Conservation (phyloP, 345 rosid species). For the Salix koriyanagi region DNA sequence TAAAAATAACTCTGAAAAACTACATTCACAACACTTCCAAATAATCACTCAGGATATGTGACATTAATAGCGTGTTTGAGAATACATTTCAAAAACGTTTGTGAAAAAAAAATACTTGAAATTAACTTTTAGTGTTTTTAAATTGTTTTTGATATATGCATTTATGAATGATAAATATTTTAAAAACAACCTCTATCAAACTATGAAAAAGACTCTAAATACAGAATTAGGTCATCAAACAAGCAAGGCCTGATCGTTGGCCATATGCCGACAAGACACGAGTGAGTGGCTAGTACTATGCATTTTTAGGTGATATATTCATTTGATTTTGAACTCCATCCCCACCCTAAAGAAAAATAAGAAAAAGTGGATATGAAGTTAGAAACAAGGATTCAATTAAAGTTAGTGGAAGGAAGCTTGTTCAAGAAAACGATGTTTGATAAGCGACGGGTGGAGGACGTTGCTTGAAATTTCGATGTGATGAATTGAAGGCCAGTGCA, state of each 20-base stretch:
- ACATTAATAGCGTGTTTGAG: too few relatives aligned
- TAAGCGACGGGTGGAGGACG: not conserved
- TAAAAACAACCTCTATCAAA: too few relatives aligned
- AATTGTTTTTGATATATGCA: too few relatives aligned
- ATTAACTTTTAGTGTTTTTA: too few relatives aligned
- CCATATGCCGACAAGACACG: conserved; percentile 14
- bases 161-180: too few relatives aligned
- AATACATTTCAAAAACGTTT: too few relatives aligned
- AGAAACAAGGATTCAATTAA: not conserved
- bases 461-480: not conserved
- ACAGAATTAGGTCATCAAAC: not conserved
- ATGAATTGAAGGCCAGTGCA: conserved; percentile 7
- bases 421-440: conserved; percentile 5
- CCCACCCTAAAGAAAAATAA: not conserved
- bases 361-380: not conserved
- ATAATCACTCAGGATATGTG: too few relatives aligned
- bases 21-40: too few relatives aligned
- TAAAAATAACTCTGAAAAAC: too few relatives aligned
- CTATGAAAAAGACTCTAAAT: too few relatives aligned
- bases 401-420: conserved; percentile 9
- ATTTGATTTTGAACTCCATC: not conserved
- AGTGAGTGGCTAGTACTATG: not conserved
- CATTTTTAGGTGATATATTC: not conserved
- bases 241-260: conserved; percentile 23
- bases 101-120: too few relatives aligned